Evolutionary conservation across 2,329 filamentous ascomycete genomes (phyloP), one percentile per base, ranked within the genome.

Genomic region (Apiospora koreana): DNA sequence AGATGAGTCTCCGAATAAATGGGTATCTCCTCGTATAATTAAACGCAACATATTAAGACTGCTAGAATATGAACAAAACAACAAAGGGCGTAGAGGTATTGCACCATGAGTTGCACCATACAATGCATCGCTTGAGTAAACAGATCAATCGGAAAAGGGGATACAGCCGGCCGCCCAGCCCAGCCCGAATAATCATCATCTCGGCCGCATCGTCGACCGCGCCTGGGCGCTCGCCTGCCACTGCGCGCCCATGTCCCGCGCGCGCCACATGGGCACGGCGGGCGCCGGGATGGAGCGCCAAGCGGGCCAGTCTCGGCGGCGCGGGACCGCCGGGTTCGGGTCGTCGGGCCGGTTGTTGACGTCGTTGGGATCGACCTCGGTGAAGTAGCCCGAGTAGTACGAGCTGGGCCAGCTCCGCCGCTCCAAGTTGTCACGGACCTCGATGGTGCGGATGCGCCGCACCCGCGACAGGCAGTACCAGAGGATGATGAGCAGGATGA

Each of bases 201-300:
- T 18, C 18, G 25, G 67, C 16, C 38, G 9, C 23, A 41, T 9
- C 38, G 68, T 69, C 25, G 25, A 21, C 4, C 25, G 50, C n/a
- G 58, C 54, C 3, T 42, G 54, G 28, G 21, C 16, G 38, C 73
- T 69, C 8, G 73, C 50, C 7, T 69, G 74, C 67, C 71, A 75
- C 31, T 25, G 21, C 9, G 23, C 69, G 14, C 4, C 31, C 23
- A 68, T 69, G 3, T 67, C 7, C 23, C 45, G 54, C 3, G 73
- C 74, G 18, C 58, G 31, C 48, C 76, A 79, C 1, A 66, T 72
- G 3, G 75, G 75, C 21, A 67, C 70, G 9, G 50, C 35, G 2
- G 77, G 77, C 12, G 76, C 76, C 1, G 76, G 72, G 68, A 77
- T 76, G 7, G 76, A 77, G 9, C 54, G 68, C 42, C 76, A 79